Percentiles rank a stretch among this genome's conserved stretches.
Evolutionary conservation across 192 early-diverging fungal genomes (phyloP).

Genomic region (Jimgerdemannia lactiflua): DNA sequence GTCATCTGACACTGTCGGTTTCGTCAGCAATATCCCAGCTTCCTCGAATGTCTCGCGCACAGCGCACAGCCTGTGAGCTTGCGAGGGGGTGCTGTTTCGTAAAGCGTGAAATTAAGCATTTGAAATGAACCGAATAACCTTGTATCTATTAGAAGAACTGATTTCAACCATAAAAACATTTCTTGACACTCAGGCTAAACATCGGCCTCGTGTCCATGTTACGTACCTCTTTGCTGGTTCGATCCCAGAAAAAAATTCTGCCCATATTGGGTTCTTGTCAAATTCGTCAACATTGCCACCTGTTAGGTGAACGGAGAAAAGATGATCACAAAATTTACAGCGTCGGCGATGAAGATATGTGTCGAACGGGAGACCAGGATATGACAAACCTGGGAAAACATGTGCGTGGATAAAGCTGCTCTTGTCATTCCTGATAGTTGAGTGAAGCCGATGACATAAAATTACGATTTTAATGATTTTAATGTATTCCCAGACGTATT

Average conservation of each 20-base stretch:
- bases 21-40: constrained; percentile 61
- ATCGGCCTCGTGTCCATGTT: too few relatives aligned
- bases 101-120: not conserved
- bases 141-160: too few relatives aligned
- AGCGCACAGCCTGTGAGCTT: constrained; percentile 57
- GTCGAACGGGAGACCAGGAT: not conserved
- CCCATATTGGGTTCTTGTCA: constrained; percentile 24
- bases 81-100: constrained; percentile 1
- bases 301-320: not conserved
- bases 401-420: constrained; percentile 46
- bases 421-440: constrained; percentile 26
- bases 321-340: too few relatives aligned
- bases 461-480: too few relatives aligned
- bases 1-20: constrained; percentile 22
- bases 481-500: too few relatives aligned
- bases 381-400: constrained; percentile 46
- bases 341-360: not conserved
- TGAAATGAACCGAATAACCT: too few relatives aligned
- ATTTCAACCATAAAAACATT: too few relatives aligned
- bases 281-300: constrained; percentile 12
- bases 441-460: too few relatives aligned
- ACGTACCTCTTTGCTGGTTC: too few relatives aligned
- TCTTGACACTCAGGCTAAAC: too few relatives aligned
- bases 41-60: constrained; percentile 85
- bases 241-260: not conserved